Evolutionary conservation across 352 stramenopile species (phyloP).

Genomic region (Plasmopara halstedii): DNA sequence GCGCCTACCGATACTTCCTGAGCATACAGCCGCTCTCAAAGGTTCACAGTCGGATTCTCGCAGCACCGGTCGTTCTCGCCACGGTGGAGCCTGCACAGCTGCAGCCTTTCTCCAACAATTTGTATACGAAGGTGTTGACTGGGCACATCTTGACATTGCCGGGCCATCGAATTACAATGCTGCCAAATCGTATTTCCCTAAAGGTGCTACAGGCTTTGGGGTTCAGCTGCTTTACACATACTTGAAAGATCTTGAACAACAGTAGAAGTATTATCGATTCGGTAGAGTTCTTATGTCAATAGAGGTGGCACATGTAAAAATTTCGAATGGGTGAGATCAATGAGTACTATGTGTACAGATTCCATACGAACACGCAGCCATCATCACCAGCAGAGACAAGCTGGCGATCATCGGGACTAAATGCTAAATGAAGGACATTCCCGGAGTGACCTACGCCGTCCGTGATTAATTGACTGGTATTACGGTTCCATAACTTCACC

Average conservation of each 20-base stretch:
- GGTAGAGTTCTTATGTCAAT: constrained; percentile 2
- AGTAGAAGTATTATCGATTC: constrained; percentile 10
- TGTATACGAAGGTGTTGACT: constrained; percentile 76
- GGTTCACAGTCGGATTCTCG: constrained; percentile 71
- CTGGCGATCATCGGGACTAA: constrained; percentile 89
- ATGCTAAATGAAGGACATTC: constrained; percentile 61
- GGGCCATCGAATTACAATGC: constrained; percentile 78
- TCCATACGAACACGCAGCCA: constrained; percentile 90
- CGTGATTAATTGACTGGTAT: constrained; percentile 48
- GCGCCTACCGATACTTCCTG: constrained; percentile 81
- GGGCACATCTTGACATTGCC: constrained; percentile 88
- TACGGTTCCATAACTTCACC: constrained; percentile 85
- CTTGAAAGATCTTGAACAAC: constrained; percentile 65
- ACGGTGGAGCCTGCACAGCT: constrained; percentile 75
- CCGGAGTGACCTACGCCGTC: constrained; percentile 76
- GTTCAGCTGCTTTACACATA: constrained; percentile 85
- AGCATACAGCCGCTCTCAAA: constrained; percentile 80
- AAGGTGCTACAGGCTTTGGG: constrained; percentile 80
- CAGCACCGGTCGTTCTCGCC: constrained; percentile 68
- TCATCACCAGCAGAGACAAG: constrained; percentile 88
- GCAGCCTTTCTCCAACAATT: constrained; percentile 88
- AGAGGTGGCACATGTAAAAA: constrained; percentile 11
- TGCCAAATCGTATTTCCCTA: constrained; percentile 78
- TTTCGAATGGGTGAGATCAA: background rate
- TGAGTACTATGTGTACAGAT: constrained; percentile 64